Conservation (phyloP, 2,329 filamentous ascomycete genomes). For the Aspergillus luchuensis region DNA sequence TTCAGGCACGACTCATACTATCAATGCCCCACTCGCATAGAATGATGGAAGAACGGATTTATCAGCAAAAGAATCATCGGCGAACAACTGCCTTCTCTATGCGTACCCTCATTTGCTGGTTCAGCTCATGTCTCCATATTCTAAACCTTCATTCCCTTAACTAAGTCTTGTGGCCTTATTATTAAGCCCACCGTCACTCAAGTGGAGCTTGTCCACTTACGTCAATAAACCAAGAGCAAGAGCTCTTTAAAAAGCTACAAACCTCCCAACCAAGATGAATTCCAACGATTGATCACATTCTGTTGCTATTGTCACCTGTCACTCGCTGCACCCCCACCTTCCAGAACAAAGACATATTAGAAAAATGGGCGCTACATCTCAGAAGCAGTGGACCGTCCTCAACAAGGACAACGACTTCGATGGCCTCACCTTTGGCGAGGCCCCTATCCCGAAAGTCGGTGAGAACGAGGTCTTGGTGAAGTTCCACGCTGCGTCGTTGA, state of each 20-base stretch:
- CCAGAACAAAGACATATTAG: background rate
- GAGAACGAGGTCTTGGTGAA: slow-evolving; percentile 74
- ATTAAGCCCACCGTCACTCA: slow-evolving; percentile 1
- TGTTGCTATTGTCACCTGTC: background rate
- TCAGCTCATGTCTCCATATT: background rate
- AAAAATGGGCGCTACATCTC: slow-evolving; percentile 41
- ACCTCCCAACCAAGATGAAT: background rate
- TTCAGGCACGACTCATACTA: background rate
- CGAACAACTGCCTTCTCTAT: background rate
- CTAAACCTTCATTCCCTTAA: background rate
- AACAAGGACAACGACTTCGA: slow-evolving; percentile 60
- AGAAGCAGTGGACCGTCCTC: slow-evolving; percentile 58
- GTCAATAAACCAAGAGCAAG: slow-evolving; percentile 5
- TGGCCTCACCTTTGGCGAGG: slow-evolving; percentile 57
- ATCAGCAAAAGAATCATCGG: slow-evolving; percentile 8
- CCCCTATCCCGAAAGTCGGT: slow-evolving; percentile 61
- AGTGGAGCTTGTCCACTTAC: slow-evolving; percentile 13
- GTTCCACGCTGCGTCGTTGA: slow-evolving; percentile 53
- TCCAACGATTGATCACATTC: background rate
- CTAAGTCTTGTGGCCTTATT: background rate
- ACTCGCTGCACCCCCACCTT: background rate
- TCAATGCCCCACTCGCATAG: background rate
- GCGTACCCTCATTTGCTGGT: background rate
- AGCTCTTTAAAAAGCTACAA: background rate
- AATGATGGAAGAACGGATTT: slow-evolving; percentile 4